Conservation (phyloP, 73 alveolate genomes). For the Tetrahymena thermophila region DNA sequence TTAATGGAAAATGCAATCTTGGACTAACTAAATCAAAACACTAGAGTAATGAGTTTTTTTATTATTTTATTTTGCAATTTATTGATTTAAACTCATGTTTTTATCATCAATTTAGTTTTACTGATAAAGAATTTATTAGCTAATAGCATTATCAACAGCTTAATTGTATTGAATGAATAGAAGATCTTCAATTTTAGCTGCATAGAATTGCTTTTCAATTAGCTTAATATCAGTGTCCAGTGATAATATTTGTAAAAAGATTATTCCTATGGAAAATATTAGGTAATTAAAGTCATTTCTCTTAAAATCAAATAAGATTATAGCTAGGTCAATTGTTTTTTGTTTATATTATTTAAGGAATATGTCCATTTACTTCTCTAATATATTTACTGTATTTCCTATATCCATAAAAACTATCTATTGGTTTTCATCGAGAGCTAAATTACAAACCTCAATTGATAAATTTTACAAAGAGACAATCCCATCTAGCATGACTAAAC, state of each 20-base stretch:
- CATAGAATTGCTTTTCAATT: neutral
- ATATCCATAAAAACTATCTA: neutral
- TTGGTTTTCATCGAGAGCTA: neutral
- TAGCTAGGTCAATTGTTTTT: neutral
- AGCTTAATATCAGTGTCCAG: neutral
- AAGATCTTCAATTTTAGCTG: neutral
- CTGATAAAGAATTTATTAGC: neutral
- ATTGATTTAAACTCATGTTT: neutral
- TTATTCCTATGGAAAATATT: neutral
- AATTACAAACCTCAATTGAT: neutral
- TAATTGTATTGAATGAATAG: neutral
- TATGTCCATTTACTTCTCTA: neutral
- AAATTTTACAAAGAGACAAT: neutral
- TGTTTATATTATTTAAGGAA: neutral
- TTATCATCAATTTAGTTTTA: neutral
- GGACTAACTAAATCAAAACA: neutral
- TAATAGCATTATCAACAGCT: neutral
- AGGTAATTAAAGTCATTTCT: neutral
- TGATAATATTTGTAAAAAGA: neutral
- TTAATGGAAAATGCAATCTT: neutral
- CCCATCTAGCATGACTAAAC: neutral
- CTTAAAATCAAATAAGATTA: neutral
- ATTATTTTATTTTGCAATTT: neutral
- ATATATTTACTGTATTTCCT: neutral
- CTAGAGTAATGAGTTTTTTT: neutral